These are phyloP conservation scores for Sideroxylon spinosum DNA, from an alignment of 179 eudicot genomes.

Conservation along the genomic window DNA sequence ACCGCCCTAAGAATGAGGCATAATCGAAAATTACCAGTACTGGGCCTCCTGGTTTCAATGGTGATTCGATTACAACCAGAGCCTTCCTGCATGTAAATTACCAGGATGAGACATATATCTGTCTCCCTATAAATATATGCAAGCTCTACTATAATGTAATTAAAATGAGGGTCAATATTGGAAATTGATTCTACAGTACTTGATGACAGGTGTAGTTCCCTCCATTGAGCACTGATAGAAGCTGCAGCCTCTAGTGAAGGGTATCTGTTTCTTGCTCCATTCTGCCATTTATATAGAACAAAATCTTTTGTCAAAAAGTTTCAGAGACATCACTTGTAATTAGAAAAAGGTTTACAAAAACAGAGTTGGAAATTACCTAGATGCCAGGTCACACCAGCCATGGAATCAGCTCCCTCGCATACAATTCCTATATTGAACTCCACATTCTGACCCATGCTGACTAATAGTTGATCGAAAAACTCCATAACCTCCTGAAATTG, in stretches of 20 bases:
- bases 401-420: constrained; percentile 48
- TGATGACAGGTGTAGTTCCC: constrained; percentile 48
- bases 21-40: constrained; percentile 45
- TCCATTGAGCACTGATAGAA: constrained; percentile 40
- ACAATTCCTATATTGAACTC: constrained; percentile 46
- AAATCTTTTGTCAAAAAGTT: background rate
- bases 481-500: constrained; percentile 50
- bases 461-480: constrained; percentile 42
- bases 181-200: constrained; percentile 30
- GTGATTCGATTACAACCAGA: constrained; percentile 65
- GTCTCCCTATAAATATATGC: too few species aligned
- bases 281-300: constrained; percentile 37
- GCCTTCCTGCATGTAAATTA: constrained; percentile 47
- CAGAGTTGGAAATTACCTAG: constrained; percentile 38
- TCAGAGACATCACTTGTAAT: background rate
- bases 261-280: constrained; percentile 67
- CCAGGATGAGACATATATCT: background rate
- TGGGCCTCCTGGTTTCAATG: constrained; percentile 69
- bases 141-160: background rate
- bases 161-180: background rate
- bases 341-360: background rate
- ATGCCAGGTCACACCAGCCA: constrained; percentile 60
- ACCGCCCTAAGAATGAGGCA: too few species aligned
- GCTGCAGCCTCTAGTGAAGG: constrained; percentile 81
- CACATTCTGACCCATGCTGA: constrained; percentile 59